A percentile compares a stretch with the other conserved stretches of the same genome.
phyloP scores from a whole-genome alignment of 1,284 basidiomycete genomes.

The Puccinia horiana region DNA sequence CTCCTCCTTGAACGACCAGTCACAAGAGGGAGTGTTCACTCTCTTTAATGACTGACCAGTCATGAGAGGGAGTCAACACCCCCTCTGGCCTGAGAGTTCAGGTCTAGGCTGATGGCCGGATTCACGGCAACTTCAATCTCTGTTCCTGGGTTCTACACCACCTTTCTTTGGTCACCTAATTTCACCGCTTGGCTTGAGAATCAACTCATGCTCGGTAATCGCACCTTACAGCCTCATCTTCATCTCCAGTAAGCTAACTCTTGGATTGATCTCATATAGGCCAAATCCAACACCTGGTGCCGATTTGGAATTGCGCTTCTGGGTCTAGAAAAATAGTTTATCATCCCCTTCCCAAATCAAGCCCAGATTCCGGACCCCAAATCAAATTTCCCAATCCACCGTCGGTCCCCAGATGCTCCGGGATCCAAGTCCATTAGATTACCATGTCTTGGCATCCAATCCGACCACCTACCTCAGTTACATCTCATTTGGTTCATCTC shows the following conservation, averaged over 20 bases:
- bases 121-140: too few species aligned
- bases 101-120: too few species aligned
- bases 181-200: too few species aligned
- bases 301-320: conserved; percentile 75
- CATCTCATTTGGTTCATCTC: conserved; percentile 58
- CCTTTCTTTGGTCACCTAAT: too few species aligned
- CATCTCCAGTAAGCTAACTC: too few species aligned
- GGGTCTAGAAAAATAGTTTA: conserved; percentile 71
- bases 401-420: neutral
- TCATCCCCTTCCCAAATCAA: conserved; percentile 70
- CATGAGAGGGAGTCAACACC: too few species aligned
- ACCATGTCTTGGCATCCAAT: conserved; percentile 75
- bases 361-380: conserved; percentile 68
- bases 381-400: neutral
- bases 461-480: conserved; percentile 63
- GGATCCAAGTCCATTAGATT: conserved; percentile 20
- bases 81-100: too few species aligned
- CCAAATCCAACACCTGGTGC: conserved; percentile 65
- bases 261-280: neutral
- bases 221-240: neutral
- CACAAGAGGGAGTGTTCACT: too few species aligned
- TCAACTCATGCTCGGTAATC: too few species aligned
- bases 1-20: too few species aligned
- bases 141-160: too few species aligned
- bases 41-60: too few species aligned